Evolutionary conservation across 164 flowering plant species (phyloP).

Genomic region (Aristolochia californica): DNA sequence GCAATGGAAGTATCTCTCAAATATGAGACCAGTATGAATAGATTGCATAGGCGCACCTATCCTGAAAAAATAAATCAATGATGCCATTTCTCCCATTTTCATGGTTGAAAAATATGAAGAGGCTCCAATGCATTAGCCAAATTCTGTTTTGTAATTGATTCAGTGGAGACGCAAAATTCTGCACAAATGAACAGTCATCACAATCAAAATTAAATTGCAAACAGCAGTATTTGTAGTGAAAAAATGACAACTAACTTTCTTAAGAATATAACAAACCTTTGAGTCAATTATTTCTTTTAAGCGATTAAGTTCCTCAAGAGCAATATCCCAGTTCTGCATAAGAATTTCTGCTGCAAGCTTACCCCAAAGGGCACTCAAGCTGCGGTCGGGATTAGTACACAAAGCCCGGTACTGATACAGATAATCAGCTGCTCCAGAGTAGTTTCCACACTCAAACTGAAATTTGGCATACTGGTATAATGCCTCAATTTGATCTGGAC

Average conservation of each 20-base stretch:
- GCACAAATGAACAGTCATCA: slow-evolving; percentile 18
- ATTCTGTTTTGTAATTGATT: slow-evolving; percentile 81
- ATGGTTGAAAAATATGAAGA: slow-evolving; percentile 93
- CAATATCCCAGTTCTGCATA: slow-evolving; percentile 98
- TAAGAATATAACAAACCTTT: slow-evolving; percentile 36
- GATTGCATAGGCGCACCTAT: slow-evolving; percentile 40
- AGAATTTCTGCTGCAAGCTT: slow-evolving; percentile 93
- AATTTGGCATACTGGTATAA: slow-evolving; percentile 92
- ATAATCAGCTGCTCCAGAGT: slow-evolving; percentile 96
- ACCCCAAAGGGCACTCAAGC: slow-evolving; percentile 92
- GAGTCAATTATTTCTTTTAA: slow-evolving; percentile 88
- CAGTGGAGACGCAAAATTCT: slow-evolving; percentile 75
- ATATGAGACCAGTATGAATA: no score
- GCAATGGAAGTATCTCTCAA: neutral
- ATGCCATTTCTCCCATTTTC: slow-evolving; percentile 91
- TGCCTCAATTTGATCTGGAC: slow-evolving; percentile 91
- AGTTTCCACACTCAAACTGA: slow-evolving; percentile 98
- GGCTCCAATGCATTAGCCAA: slow-evolving; percentile 99
- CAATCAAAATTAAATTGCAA: neutral
- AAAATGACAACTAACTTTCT: neutral
- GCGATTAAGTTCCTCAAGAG: slow-evolving; percentile 85
- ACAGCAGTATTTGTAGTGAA: neutral
- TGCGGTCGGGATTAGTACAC: slow-evolving; percentile 78
- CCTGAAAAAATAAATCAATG: slow-evolving; percentile 85
- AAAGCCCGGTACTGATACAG: slow-evolving; percentile 81